A percentile compares a stretch with the other conserved stretches of the same genome.
These are phyloP conservation scores for Cercophora newfieldiana DNA, from an alignment of 495 filamentous ascomycete species.

Conservation along the genomic window DNA sequence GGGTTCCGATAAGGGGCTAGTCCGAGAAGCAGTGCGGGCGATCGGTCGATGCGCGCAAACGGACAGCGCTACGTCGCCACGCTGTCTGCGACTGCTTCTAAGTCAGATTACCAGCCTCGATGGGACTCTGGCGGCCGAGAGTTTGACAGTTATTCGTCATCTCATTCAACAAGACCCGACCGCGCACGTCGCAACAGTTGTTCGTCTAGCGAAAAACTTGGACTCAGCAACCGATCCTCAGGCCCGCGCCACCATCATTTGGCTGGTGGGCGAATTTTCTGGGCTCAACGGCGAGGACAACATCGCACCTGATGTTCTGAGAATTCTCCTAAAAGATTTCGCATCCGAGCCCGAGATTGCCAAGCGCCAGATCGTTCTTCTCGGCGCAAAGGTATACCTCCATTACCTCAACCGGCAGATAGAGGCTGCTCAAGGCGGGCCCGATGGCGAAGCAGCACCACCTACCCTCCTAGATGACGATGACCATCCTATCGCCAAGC, in stretches of 20 bases:
- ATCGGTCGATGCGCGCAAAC: slow-evolving; percentile 90
- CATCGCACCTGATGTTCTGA: slow-evolving; percentile 87
- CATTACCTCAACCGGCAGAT: slow-evolving; percentile 71
- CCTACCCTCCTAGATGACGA: slow-evolving; percentile 45
- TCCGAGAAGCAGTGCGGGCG: slow-evolving; percentile 84
- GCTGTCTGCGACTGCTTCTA: slow-evolving; percentile 80
- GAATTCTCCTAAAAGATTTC: slow-evolving; percentile 85
- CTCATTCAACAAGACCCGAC: slow-evolving; percentile 88
- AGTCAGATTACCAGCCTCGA: slow-evolving; percentile 81
- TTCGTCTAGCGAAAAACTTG: slow-evolving; percentile 87
- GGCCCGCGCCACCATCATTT: slow-evolving; percentile 90
- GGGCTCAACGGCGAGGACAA: slow-evolving; percentile 75
- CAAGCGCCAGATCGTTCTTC: slow-evolving; percentile 85
- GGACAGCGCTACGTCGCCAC: slow-evolving; percentile 63
- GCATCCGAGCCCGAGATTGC: slow-evolving; percentile 78
- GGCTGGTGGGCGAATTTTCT: slow-evolving; percentile 94
- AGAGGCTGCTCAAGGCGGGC: slow-evolving; percentile 37
- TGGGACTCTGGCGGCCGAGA: slow-evolving; percentile 84
- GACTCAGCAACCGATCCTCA: slow-evolving; percentile 80
- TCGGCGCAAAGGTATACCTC: slow-evolving; percentile 93
- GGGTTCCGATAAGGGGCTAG: slow-evolving; percentile 70
- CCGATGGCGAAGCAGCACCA: slow-evolving; percentile 25
- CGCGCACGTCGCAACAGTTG: slow-evolving; percentile 74
- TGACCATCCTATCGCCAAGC: slow-evolving; percentile 66
- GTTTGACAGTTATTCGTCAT: slow-evolving; percentile 88